Evolutionary conservation across 805 yeast genomes (phyloP), one percentile per base, ranked within the genome.

Genomic region (Limtongia smithiae): DNA sequence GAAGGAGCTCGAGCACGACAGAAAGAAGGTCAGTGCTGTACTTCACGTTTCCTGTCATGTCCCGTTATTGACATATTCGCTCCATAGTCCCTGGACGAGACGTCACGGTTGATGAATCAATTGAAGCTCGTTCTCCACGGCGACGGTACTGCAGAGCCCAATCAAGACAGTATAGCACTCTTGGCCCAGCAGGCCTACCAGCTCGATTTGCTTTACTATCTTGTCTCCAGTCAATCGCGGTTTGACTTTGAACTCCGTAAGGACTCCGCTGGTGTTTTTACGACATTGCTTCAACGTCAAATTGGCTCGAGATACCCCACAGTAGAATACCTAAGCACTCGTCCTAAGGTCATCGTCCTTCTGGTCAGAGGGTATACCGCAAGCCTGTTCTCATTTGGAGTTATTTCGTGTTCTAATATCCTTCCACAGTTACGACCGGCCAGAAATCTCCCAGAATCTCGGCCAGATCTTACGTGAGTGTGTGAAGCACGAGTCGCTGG

Each of bases 241-340:
- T 74, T 93, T 48, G 96, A 88, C 55, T 90, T 93, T 68, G 97
- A 93, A 64, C 80, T 94, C 38, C 74, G 96, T 48, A 89, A 91
- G 61, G 93, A 86, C 59, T 91, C 88, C 14, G 75, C 80, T 3
- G 71, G 78, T 4, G 65, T 93, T 44, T 88, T 89, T 64, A 78
- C 82, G 54, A 81, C 87, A 3, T 74, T 94, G 36, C 74, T 93
- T 54, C 80, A 90, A 60, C 80, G 95, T 45, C 84, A 83, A 56
- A 79, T 81, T 33, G 91, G 88, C 37, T 78, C 73, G 58, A 77
- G 88, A 58, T 78, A 83, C 7, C 96, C 96, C 15, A 87, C 96
- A 0, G 90, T 88, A 17, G 96, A 91, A 62, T 86, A 89, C 65
- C 67, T 93, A 34, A 67, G 83, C 15, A 66, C 77, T 22, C 77